Percentiles rank a stretch among this genome's conserved stretches.
phyloP scores from a whole-genome alignment of 495 filamentous ascomycete genomes.

The Talaromyces nanjingensis region DNA sequence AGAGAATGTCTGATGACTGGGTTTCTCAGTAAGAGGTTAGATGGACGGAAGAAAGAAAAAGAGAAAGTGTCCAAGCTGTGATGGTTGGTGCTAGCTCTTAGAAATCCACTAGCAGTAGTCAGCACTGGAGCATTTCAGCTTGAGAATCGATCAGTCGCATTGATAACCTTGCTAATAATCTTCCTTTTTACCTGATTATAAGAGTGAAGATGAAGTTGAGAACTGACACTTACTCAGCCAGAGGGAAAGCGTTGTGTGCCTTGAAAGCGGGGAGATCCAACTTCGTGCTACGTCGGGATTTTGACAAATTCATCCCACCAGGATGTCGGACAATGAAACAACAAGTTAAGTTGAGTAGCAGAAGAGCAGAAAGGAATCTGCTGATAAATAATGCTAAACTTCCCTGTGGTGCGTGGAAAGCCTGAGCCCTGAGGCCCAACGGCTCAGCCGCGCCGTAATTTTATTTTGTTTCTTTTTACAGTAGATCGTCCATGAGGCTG shows the following conservation, averaged over 20 bases:
- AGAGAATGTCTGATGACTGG: not conserved
- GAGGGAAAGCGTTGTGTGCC: not conserved
- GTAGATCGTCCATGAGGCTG: not conserved
- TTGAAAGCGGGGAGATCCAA: not conserved
- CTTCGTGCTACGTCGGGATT: not conserved
- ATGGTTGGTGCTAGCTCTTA: conserved; percentile 1
- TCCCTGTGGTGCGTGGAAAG: not conserved
- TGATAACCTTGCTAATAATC: not conserved
- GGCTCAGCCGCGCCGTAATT: not conserved
- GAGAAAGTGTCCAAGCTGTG: not conserved
- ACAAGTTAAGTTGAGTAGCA: not conserved
- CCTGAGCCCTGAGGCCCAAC: not conserved
- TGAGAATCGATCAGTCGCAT: not conserved
- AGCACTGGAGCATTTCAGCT: not conserved
- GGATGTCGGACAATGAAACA: not conserved
- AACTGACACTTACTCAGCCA: not conserved
- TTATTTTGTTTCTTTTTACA: not conserved
- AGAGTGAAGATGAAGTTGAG: not conserved
- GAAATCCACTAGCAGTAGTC: not conserved
- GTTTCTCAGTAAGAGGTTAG: not conserved
- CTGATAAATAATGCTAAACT: not conserved
- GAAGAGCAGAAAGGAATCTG: not conserved
- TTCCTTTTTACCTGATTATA: not conserved
- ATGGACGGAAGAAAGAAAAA: conserved; percentile 2
- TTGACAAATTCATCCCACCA: not conserved